Percentiles rank a stretch among this genome's conserved stretches.
phyloP scores from a whole-genome alignment of 768 basidiomycete species.

The Collybiopsis luxurians region DNA sequence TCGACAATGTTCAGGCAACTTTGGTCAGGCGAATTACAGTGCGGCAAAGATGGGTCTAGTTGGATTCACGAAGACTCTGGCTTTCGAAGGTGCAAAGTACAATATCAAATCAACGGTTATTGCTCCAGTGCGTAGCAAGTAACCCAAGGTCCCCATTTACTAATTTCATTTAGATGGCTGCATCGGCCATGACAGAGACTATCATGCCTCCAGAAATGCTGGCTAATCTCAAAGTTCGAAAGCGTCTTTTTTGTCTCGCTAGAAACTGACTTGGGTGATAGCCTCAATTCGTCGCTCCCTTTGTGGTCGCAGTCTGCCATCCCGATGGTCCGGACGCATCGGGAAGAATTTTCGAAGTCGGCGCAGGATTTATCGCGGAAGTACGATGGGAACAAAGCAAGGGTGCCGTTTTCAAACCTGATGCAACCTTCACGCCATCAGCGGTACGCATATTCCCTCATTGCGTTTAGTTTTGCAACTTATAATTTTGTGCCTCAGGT shows the following conservation, averaged over 20 bases:
- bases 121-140: slow-evolving; percentile 65
- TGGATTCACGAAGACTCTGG: slow-evolving; percentile 89
- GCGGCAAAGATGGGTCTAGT: slow-evolving; percentile 97
- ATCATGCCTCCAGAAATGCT: slow-evolving; percentile 94
- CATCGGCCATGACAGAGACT: slow-evolving; percentile 94
- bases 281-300: slow-evolving; percentile 92
- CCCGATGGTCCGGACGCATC: slow-evolving; percentile 78
- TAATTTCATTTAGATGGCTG: slow-evolving; percentile 65
- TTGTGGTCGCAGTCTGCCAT: slow-evolving; percentile 85
- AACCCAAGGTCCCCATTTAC: not conserved
- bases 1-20: slow-evolving; percentile 59
- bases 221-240: slow-evolving; percentile 71
- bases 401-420: slow-evolving; percentile 87
- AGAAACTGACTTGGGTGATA: slow-evolving; percentile 22
- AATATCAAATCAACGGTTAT: slow-evolving; percentile 84
- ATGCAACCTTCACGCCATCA: slow-evolving; percentile 88
- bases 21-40: slow-evolving; percentile 97
- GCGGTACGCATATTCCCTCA: slow-evolving; percentile 53
- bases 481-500: slow-evolving; percentile 43
- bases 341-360: slow-evolving; percentile 88
- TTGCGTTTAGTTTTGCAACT: not conserved
- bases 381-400: slow-evolving; percentile 91
- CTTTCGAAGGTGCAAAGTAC: slow-evolving; percentile 90
- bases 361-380: slow-evolving; percentile 89
- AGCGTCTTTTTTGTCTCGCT: not conserved